phyloP scores from a whole-genome alignment of 2,329 filamentous ascomycete species.

The Pseudocercospora eumusae region DNA sequence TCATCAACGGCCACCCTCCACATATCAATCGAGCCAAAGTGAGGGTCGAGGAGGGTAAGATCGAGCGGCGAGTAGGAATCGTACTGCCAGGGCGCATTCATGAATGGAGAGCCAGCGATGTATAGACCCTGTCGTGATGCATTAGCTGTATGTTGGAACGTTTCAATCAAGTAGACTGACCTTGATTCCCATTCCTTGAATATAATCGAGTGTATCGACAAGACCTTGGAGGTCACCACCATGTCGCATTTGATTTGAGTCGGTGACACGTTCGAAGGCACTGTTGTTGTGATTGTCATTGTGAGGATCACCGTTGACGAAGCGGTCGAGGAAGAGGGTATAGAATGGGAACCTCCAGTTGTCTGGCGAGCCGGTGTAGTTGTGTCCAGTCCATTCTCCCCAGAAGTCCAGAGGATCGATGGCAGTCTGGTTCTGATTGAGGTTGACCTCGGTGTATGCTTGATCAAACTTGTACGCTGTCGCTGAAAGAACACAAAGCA shows the following conservation, averaged over 20 bases:
- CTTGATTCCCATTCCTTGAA: constrained; percentile 62
- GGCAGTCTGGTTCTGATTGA: constrained; percentile 60
- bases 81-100: constrained; percentile 64
- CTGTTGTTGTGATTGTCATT: constrained; percentile 65
- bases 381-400: constrained; percentile 55
- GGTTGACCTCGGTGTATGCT: constrained; percentile 55
- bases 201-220: constrained; percentile 63
- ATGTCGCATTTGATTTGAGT: constrained; percentile 63
- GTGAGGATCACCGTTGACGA: constrained; percentile 63
- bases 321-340: constrained; percentile 63
- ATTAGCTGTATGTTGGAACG: background rate
- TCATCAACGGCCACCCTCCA: constrained; percentile 61
- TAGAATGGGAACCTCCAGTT: constrained; percentile 67
- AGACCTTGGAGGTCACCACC: constrained; percentile 61
- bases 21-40: constrained; percentile 59
- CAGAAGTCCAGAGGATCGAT: constrained; percentile 58
- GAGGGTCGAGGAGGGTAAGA: constrained; percentile 62
- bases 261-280: constrained; percentile 61
- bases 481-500: constrained; percentile 7
- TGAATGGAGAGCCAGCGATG: constrained; percentile 62
- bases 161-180: constrained; percentile 3
- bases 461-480: constrained; percentile 46
- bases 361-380: constrained; percentile 55
- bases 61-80: constrained; percentile 60
- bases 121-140: constrained; percentile 55